Percentiles rank a stretch among this genome's conserved stretches.
Evolutionary conservation across 164 flowering plant genomes (phyloP).

Genomic region (Akebia trifoliata): DNA sequence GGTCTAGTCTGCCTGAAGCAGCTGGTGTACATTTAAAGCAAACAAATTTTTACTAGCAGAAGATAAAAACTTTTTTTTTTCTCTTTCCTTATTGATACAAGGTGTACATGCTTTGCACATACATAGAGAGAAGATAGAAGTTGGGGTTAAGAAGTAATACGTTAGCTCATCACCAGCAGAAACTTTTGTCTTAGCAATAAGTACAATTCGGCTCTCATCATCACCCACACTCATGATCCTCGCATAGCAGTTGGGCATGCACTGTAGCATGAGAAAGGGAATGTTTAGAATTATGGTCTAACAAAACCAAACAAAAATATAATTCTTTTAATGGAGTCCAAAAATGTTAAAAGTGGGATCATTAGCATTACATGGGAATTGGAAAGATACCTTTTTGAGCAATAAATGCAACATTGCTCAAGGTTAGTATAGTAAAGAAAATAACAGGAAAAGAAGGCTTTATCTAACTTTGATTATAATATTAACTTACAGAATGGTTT

Average conservation of each 20-base stretch:
- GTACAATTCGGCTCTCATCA: slow-evolving; percentile 79
- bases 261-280: slow-evolving; percentile 41
- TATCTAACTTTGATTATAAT: background rate
- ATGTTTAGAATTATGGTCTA: background rate
- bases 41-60: too few species aligned
- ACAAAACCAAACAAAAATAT: background rate
- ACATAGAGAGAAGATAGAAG: slow-evolving; percentile 16
- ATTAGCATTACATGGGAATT: background rate
- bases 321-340: background rate
- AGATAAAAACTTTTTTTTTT: too few species aligned
- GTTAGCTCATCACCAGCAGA: slow-evolving; percentile 88
- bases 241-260: slow-evolving; percentile 96
- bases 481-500: slow-evolving; percentile 75
- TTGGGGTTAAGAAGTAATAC: slow-evolving; percentile 28
- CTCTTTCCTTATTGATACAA: too few species aligned
- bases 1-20: too few species aligned
- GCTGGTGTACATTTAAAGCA: too few species aligned
- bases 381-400: background rate
- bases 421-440: background rate
- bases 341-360: background rate
- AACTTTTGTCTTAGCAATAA: slow-evolving; percentile 80
- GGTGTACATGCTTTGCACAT: background rate
- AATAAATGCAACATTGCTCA: background rate
- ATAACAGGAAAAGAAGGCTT: background rate
- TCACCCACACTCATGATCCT: slow-evolving; percentile 84